Conservation (phyloP, 2,329 filamentous ascomycete genomes). For the Colletotrichum melonis region DNA sequence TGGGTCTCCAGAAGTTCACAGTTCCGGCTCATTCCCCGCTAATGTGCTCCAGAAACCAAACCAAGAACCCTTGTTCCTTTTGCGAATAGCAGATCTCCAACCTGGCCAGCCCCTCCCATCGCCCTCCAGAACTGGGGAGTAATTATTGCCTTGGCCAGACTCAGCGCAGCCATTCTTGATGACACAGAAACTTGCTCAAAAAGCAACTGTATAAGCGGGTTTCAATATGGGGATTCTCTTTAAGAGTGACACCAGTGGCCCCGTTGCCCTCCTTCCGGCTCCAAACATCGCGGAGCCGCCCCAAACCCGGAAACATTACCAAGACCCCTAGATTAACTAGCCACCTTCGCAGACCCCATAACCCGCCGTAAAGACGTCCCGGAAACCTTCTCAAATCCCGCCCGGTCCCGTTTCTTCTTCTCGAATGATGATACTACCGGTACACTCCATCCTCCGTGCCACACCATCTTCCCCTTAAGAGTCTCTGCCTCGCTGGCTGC, state of each 20-base stretch:
- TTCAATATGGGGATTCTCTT: background rate
- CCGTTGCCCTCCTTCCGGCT: background rate
- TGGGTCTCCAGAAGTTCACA: background rate
- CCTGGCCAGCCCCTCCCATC: background rate
- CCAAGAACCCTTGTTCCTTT: background rate
- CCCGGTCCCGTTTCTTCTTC: slow-evolving; percentile 12
- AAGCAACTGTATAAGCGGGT: background rate
- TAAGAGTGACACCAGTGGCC: background rate
- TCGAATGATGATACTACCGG: slow-evolving; percentile 10
- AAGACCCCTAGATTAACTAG: slow-evolving; percentile 13
- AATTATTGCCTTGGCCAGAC: background rate
- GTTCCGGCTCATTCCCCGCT: background rate
- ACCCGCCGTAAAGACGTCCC: background rate
- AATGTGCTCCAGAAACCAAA: background rate
- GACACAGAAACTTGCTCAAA: slow-evolving; percentile 26
- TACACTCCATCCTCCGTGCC: slow-evolving; percentile 1
- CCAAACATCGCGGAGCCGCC: slow-evolving; percentile 18
- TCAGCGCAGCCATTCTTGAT: slow-evolving; percentile 3
- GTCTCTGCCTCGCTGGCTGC: background rate
- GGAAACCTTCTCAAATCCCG: slow-evolving; percentile 21
- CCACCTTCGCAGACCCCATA: background rate
- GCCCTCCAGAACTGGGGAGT: background rate
- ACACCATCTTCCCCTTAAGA: slow-evolving; percentile 15
- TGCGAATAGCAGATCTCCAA: background rate
- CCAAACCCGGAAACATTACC: slow-evolving; percentile 21